Base-by-base conservation (phyloP, 768 basidiomycete species). In the Auricularia heimuer region DNA sequence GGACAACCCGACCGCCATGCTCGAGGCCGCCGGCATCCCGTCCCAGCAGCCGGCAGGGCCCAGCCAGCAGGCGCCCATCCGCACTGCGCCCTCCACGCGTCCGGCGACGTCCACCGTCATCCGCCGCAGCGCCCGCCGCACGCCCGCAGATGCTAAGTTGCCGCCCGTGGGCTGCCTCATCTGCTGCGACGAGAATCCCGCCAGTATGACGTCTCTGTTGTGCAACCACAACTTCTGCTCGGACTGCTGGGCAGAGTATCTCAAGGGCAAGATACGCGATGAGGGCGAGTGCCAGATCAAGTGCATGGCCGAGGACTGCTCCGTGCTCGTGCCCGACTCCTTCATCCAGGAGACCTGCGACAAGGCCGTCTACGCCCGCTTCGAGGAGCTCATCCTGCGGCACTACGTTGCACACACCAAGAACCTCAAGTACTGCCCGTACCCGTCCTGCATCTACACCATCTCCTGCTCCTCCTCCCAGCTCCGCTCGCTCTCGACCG, bases 391-490 rank as follows among this genome's bases (percentile, higher is more conserved):
- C 37, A 80, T 96, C 62, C 85, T 92, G 62, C 87, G 94, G 63
- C 86, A 96, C 75, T 98, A 90, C 75, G 97, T 99, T 18, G 84
- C 83, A 21, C 91, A 90, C 72, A 88, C 87, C 75, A 77, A 85
- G 36, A 85, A 83, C 64, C 82, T 98, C 72, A 89, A 92, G 75
- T 99, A 91, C 80, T 99, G 97, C 73, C 97, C 97, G 3, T 94
- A 92, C 69, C 95, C 96, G 0, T 85, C 86, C 45, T 99, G 97
- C 81, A 89, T 93, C 45, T 87, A 92, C 74, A 94, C 95, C n/a
- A 88, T 98, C 58, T 88, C 90, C 47, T 98, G 95, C 77, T 82
- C 87, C 8, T 74, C 87, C n/a, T 92, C 91, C 0, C 83, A 93
- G 1, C 89, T 88, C 73, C 79, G 83, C 1, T 82, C 88, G 65